phyloP scores from a whole-genome alignment of 257 asterid species.

The Paulownia fortunei region DNA sequence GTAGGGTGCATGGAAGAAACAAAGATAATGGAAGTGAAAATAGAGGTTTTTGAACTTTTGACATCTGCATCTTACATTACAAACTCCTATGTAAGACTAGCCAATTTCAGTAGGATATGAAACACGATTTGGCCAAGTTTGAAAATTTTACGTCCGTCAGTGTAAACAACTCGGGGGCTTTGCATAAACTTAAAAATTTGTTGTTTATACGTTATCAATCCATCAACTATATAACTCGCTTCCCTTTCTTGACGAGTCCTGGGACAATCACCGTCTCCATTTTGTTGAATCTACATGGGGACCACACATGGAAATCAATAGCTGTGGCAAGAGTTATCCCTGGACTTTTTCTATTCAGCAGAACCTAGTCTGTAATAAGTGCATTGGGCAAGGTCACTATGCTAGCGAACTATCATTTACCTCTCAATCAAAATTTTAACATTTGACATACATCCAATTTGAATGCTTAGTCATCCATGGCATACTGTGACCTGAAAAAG shows the following conservation, averaged over 20 bases:
- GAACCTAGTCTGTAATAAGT: background rate
- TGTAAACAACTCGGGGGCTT: background rate
- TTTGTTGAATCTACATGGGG: background rate
- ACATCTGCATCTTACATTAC: background rate
- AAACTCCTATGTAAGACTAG: background rate
- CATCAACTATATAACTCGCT: background rate
- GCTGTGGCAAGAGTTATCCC: background rate
- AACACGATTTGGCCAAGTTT: background rate
- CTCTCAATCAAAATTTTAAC: background rate
- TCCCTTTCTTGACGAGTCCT: background rate
- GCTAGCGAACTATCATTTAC: background rate
- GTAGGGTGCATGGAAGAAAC: background rate
- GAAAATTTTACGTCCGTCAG: background rate
- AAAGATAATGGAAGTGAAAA: background rate
- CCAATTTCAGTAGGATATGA: background rate
- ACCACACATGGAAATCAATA: background rate
- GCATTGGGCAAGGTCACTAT: background rate
- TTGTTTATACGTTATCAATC: background rate
- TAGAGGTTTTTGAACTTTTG: background rate
- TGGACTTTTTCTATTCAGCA: background rate
- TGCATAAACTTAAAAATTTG: background rate
- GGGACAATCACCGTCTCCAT: background rate
- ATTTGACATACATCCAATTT: background rate
- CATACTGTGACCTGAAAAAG: background rate
- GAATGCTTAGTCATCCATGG: background rate